Evolutionary conservation across 495 filamentous ascomycete genomes (phyloP).

Genomic region (Neurospora tetraspora): DNA sequence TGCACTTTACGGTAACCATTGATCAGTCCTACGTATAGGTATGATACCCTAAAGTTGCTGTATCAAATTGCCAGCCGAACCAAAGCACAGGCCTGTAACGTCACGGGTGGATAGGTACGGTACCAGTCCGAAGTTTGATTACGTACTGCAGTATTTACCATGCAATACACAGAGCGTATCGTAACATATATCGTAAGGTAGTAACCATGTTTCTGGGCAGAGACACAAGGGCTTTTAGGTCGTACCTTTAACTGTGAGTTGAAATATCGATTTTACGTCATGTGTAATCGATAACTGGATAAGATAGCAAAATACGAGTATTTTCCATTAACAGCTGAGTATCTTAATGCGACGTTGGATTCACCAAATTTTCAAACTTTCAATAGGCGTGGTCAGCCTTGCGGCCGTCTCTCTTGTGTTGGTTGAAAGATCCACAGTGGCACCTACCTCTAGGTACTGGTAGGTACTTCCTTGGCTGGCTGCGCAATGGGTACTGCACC

Average conservation of each 20-base stretch:
- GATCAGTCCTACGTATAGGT: neutral
- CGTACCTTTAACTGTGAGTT: neutral
- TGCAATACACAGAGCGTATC: neutral
- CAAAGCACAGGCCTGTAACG: neutral
- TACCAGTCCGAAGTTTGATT: neutral
- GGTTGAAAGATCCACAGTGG: neutral
- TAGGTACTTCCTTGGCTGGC: neutral
- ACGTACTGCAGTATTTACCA: neutral
- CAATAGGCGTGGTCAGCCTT: neutral
- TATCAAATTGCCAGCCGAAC: neutral
- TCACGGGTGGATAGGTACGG: neutral
- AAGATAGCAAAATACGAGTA: neutral
- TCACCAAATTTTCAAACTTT: neutral
- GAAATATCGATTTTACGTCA: neutral
- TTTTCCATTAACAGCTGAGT: neutral
- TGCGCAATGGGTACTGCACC: neutral
- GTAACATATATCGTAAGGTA: neutral
- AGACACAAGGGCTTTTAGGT: neutral
- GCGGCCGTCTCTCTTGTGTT: neutral
- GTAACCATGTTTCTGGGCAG: neutral
- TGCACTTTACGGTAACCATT: neutral
- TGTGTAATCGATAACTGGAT: neutral
- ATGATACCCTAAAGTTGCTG: neutral
- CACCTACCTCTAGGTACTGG: neutral
- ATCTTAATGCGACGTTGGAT: neutral